Base-by-base conservation (phyloP, 495 filamentous ascomycete species). In the Chaetomidium leptoderma region DNA sequence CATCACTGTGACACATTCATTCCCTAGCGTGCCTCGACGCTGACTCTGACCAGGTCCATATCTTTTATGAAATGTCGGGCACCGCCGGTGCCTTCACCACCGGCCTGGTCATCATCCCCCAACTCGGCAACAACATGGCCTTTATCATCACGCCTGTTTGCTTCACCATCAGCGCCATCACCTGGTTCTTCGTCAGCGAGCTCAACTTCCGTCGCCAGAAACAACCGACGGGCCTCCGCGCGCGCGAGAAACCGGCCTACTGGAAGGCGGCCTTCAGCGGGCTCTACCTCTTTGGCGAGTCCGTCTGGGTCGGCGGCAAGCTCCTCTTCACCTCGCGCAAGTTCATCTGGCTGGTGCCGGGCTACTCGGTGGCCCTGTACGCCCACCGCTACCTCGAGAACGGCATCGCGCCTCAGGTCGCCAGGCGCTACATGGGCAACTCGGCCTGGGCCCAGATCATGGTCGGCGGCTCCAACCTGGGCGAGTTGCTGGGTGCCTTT, bases 371-470 rank as follows among this genome's bases (percentile, higher is more conserved):
- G 46, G 70, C 72, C 1, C 63, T 78, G 13, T 76, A 77, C 60
- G 72, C 68, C 29, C 74, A 78, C 50, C 70, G 74, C 14, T 77
- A 76, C 50, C 71, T 78, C 46, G 76, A 78, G 56, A 74, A 72
- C 43, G 71, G 66, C 33, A 61, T 78, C 17, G 72, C 70, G 1
- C 74, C 74, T 0, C 66, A 70, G 4, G 60, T 78, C 10, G 74
- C 74, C 4, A 65, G 70, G 19, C 66, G 72, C 11, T 73, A 76
- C 33, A 53, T 77, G 33, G 68, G 67, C 0, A 66, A 75, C 30
- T 64, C 72, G 0, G 71, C 76, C 11, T 78, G 71, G 66, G 70
- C 71, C 21, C 74, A 77, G 55, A 75, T 77, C 46, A 74, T 76
- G 33, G 71, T 77, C 39, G 74, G 76, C 45, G 74, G 76, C 3